These are phyloP conservation scores for Spinacia oleracea DNA, from an alignment of 179 eudicot genomes.

Conservation along the genomic window DNA sequence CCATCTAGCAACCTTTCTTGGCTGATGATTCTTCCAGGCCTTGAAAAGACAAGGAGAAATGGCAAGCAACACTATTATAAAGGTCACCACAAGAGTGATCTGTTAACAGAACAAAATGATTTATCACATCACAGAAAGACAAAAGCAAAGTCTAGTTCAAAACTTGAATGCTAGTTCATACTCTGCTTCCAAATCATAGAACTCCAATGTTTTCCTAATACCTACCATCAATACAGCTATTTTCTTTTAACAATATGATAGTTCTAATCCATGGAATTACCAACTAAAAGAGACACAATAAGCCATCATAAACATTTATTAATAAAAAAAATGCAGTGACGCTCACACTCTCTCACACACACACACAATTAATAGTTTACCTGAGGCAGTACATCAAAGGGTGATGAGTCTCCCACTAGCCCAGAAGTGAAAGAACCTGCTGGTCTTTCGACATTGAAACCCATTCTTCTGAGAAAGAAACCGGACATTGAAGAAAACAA, in stretches of 20 bases:
- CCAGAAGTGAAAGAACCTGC: no score
- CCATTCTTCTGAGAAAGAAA: no score
- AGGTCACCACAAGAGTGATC: slow-evolving; percentile 80
- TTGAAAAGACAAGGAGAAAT: slow-evolving; percentile 73
- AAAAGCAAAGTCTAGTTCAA: not conserved
- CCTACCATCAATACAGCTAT: not conserved
- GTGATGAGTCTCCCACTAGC: no score
- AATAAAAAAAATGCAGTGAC: not conserved
- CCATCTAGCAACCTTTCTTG: no score
- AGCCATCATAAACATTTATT: not conserved
- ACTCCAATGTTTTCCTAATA: not conserved
- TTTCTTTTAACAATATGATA: no score
- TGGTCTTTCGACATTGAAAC: no score
- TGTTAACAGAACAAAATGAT: slow-evolving; percentile 31
- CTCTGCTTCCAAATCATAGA: not conserved
- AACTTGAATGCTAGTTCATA: not conserved
- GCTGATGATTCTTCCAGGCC: slow-evolving; percentile 83
- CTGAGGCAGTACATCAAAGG: slow-evolving; percentile 82
- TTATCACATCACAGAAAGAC: not conserved
- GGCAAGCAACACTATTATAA: slow-evolving; percentile 68
- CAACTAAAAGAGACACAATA: not conserved
- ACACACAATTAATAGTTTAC: slow-evolving; percentile 36
- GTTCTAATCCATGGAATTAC: no score
- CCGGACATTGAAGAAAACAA: no score
- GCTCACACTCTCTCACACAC: not conserved